Evolutionary conservation across 202 grass and related monocot species (phyloP).

Genomic region (Alloteropsis angusta): DNA sequence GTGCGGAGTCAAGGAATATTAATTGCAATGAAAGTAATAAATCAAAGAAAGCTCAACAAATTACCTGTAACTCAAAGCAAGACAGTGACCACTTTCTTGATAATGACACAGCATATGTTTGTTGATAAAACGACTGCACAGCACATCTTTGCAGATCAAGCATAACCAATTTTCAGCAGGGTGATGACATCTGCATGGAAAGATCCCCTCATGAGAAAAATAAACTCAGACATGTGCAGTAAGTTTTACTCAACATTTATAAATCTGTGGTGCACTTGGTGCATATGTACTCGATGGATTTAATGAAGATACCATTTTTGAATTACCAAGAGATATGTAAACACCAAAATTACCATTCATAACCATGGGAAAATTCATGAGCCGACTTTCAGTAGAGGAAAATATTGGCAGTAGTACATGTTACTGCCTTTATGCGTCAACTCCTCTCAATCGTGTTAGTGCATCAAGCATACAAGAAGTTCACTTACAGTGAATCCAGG

Average conservation of each 20-base stretch:
- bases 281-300: background rate
- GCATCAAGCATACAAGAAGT: background rate
- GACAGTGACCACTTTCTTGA: constrained; percentile 68
- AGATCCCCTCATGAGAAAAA: constrained; percentile 20
- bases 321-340: background rate
- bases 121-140: constrained; percentile 92
- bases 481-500: background rate
- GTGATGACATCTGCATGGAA: constrained; percentile 64
- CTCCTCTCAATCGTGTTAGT: background rate
- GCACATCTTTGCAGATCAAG: constrained; percentile 88
- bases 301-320: background rate
- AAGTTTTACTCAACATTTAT: background rate
- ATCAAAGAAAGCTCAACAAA: background rate
- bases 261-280: background rate
- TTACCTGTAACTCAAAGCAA: constrained; percentile 83
- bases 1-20: background rate
- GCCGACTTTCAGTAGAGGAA: background rate
- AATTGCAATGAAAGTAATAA: background rate
- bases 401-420: background rate
- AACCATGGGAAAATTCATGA: background rate
- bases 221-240: background rate
- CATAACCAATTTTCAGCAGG: constrained; percentile 85
- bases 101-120: constrained; percentile 86
- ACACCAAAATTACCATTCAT: background rate
- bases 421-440: background rate